Base-by-base conservation (phyloP, 2,329 filamentous ascomycete genomes). In the Colletotrichum abscissum region DNA sequence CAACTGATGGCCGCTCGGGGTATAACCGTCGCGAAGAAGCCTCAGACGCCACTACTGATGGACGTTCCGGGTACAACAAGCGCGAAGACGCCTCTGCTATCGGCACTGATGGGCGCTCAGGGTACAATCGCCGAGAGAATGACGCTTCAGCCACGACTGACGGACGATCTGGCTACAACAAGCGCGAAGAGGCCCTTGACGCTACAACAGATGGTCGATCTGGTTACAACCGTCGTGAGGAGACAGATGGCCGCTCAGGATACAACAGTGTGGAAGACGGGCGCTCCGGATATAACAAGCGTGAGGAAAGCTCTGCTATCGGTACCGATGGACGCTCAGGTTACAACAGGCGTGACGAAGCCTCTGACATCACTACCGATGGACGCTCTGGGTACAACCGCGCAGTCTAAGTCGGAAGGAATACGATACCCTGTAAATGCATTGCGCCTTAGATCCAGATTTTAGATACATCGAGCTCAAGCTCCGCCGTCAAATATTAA, bases 221-320 rank as follows among this genome's bases (percentile, higher is more conserved):
- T 8, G 64, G 64, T 9, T 67, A 67, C 42, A 67, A 67, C 9
- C 55, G 64, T 5, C 38, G 55, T 1, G 62, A 55, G 4, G 35
- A 67, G 19, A n/a, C 11, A 5, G 54, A 49, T 4, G 55, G 55
- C 1, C 38, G 35, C 2, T 67, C 64, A 1, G 64, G 64, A 3
- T 58, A 59, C 38, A 58, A 67, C 26, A 58, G 24, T 11, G 26
- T 52, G 1, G 19, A n/a, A 2, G 55, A 35, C 33, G 33, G 33
- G 33, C 33, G 33, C 38, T 42, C 38, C 38, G 38, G 38, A 11
- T 49, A 49, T 49, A 49, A 49, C 19, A 49, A 49, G 42, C 42
- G 42, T 9, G 42, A 49, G 19, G 42, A 49, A 22, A 22, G 16
- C 42, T 49, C 42, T 11, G 19, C 19, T 11, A 19, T n/a, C 4